A percentile compares a stretch with the other conserved stretches of the same genome.
These are phyloP conservation scores for Racocetra persica DNA, from an alignment of 371 early-diverging fungal genomes.

Conservation along the genomic window DNA sequence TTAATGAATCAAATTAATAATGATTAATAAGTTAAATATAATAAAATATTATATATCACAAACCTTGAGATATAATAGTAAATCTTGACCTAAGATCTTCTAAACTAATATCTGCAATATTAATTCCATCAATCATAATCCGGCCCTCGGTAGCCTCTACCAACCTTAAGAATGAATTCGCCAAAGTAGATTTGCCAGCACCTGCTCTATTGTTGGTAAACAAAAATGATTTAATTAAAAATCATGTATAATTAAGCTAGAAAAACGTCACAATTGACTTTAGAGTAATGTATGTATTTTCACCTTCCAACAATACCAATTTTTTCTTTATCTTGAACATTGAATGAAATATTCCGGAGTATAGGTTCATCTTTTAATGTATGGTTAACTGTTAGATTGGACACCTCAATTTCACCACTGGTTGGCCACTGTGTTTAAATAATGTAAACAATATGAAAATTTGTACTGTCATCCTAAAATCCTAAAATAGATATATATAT, in stretches of 20 bases:
- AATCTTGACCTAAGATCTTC: constrained; percentile 74
- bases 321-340: constrained; percentile 71
- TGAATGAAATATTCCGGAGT: constrained; percentile 69
- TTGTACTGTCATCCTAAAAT: not conserved
- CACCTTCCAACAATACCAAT: constrained; percentile 78
- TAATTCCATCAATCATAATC: constrained; percentile 79
- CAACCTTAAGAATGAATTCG: constrained; percentile 79
- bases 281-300: not conserved
- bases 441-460: not conserved
- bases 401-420: constrained; percentile 69
- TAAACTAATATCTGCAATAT: constrained; percentile 77
- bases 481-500: not conserved
- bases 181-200: constrained; percentile 82
- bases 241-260: not conserved
- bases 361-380: constrained; percentile 69
- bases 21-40: not conserved
- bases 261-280: not conserved
- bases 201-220: constrained; percentile 61
- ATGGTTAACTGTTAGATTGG: constrained; percentile 71
- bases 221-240: not conserved
- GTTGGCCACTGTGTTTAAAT: constrained; percentile 71
- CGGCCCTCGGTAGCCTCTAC: constrained; percentile 74
- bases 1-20: not conserved
- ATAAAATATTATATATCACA: not conserved
- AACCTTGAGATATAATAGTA: constrained; percentile 81